phyloP scores from a whole-genome alignment of 208 protist species.

The Trypanosoma brucei region DNA sequence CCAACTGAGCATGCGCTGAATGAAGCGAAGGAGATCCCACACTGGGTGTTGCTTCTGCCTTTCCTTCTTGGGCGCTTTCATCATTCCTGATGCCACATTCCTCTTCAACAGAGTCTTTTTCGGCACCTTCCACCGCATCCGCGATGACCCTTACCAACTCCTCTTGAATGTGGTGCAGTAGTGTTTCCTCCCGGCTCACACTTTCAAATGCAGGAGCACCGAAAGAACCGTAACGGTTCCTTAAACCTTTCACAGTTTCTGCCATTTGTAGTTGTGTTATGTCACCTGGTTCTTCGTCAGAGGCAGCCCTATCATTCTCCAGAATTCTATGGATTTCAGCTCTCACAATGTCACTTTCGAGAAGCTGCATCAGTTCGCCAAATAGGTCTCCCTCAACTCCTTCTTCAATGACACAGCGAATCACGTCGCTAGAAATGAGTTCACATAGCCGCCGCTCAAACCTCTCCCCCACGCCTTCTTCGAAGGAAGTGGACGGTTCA shows the following conservation, averaged over 20 bases:
- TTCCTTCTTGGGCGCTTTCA: neutral
- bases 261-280: neutral
- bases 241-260: neutral
- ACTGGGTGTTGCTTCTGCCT: neutral
- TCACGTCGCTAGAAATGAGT: conserved; percentile 29
- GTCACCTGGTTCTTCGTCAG: neutral
- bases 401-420: conserved; percentile 41
- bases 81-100: neutral
- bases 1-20: neutral
- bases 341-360: conserved; percentile 29
- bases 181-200: conserved; percentile 11
- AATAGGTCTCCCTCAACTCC: conserved; percentile 33
- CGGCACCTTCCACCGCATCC: neutral
- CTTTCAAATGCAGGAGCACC: conserved; percentile 5
- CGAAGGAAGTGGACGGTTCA: neutral
- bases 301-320: neutral
- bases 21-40: too few relatives aligned
- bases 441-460: conserved; percentile 7
- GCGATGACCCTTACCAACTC: neutral
- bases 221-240: neutral
- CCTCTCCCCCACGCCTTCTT: neutral
- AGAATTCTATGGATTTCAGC: conserved; percentile 17
- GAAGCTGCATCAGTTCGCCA: conserved; percentile 17
- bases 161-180: conserved; percentile 16
- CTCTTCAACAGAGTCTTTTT: neutral